Evolutionary conservation across 805 yeast species (phyloP), one percentile per base, ranked within the genome.

Genomic region (Hanseniaspora valbyensis): DNA sequence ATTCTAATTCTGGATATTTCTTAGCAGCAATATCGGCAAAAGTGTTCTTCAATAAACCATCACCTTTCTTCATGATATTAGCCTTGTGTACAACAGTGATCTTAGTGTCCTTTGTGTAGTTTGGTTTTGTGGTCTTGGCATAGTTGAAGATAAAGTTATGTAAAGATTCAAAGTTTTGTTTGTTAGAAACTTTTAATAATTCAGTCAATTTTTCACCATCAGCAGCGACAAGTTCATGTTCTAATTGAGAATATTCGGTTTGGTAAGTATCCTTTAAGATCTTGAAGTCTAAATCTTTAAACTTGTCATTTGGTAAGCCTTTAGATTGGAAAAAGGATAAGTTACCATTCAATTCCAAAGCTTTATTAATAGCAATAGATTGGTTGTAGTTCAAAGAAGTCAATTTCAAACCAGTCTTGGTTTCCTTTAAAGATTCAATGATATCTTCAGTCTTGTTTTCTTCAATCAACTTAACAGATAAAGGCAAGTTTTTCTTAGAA

Each of bases 221-320:
- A 70, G 96, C 97, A 58, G 95, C 95, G 61, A 86, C 92, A 43
- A 95, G 85, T 69, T 83, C 92, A 73, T 92, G 97, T 76, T 90
- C 98, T 63, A 92, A 76, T 63, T 97, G 97, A 48, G 97, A 90
- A 75, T 87, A 90, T 72, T 90, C 97, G 73, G 95, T 96, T 74
- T 90, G 97, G 59, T 96, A 90, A 77, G 92, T 92, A 72, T 92
- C 98, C 77, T 98, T 87, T 66, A 92, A 94, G 58, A 92, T 76
- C 37, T 89, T 96, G 65, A 90, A 77, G 72, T 89, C 96, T 57
- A 90, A 85, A 59, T 84, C 88, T 55, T 82, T 76, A 65, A 88
- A 77, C 69, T 89, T 86, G 54, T 95, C 81, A 69, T 86, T 77
- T 57, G 89, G 95, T 68, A 97, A 97, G 54, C 94, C 92, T 55